Evolutionary conservation across 139 green algal species (phyloP).

Genomic region (Chlamydomonas incerta): DNA sequence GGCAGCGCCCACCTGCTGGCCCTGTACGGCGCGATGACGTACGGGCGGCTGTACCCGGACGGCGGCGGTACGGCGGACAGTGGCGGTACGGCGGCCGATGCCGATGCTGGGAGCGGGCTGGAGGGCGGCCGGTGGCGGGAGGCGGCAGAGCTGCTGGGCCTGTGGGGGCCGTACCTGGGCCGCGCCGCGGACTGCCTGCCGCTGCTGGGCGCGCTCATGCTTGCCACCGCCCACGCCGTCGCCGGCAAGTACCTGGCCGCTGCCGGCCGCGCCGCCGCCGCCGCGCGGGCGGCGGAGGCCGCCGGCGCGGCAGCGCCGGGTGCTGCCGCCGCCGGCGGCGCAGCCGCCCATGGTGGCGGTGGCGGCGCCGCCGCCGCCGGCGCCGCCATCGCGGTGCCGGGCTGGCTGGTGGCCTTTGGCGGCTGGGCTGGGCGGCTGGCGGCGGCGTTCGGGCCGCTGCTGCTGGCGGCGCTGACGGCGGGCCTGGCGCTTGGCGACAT

Average conservation of each 20-base stretch:
- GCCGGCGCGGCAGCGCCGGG: too few species aligned
- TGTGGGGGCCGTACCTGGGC: not conserved
- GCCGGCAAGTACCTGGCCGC: constrained; percentile 4
- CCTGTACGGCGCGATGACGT: constrained; percentile 49
- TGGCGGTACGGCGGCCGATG: too few species aligned
- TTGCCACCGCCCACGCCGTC: constrained; percentile 31
- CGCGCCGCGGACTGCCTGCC: constrained; percentile 29
- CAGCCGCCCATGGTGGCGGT: too few species aligned
- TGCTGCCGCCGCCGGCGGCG: not conserved
- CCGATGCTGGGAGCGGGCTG: constrained; percentile 1
- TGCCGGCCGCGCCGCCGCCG: not conserved
- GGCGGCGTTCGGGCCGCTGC: not conserved
- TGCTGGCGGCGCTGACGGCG: not conserved
- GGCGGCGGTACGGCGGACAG: too few species aligned
- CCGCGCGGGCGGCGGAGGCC: not conserved
- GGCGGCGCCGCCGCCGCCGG: too few species aligned
- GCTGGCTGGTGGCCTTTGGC: constrained; percentile 10
- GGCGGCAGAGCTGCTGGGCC: constrained; percentile 32
- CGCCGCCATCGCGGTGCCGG: not conserved
- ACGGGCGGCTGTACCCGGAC: constrained; percentile 33
- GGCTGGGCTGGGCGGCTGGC: not conserved
- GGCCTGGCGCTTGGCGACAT: constrained; percentile 9
- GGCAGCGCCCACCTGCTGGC: constrained; percentile 41
- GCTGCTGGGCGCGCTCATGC: constrained; percentile 36
- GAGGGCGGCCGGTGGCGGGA: constrained; percentile 6